Conservation (phyloP, 257 asterid genomes). For the Solanum pennellii region DNA sequence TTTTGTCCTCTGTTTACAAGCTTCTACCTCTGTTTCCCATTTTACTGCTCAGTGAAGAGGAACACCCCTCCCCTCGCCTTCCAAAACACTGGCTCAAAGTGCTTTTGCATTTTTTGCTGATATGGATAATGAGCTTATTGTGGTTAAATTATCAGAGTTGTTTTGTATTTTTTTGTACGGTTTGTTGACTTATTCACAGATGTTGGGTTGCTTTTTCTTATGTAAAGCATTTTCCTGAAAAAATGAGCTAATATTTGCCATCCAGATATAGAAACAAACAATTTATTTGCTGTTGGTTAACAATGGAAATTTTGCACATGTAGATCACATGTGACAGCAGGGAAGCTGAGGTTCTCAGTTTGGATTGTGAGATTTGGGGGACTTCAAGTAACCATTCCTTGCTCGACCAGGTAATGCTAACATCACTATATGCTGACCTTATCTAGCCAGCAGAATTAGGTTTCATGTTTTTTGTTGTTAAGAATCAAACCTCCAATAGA, state of each 20-base stretch:
- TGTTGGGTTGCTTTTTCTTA: neutral
- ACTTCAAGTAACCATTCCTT: constrained; percentile 7
- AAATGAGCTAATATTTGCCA: neutral
- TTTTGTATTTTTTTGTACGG: neutral
- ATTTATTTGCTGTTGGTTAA: neutral
- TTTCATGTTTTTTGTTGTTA: neutral
- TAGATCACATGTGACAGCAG: constrained; percentile 25
- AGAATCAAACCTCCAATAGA: neutral
- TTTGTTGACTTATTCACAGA: neutral
- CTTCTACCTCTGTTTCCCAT: neutral
- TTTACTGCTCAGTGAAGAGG: neutral
- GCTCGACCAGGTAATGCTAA: constrained; percentile 1
- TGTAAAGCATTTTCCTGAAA: neutral
- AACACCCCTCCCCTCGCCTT: neutral
- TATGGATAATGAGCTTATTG: neutral
- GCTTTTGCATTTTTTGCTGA: neutral
- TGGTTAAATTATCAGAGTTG: neutral
- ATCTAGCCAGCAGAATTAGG: neutral
- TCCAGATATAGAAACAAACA: neutral
- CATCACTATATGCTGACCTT: neutral
- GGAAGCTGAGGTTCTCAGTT: constrained; percentile 21
- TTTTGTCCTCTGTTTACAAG: neutral
- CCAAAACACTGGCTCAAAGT: neutral
- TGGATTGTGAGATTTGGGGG: constrained; percentile 26
- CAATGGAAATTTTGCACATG: neutral